Base-by-base conservation (phyloP, 768 basidiomycete species). In the Coprinopsis sp. region DNA sequence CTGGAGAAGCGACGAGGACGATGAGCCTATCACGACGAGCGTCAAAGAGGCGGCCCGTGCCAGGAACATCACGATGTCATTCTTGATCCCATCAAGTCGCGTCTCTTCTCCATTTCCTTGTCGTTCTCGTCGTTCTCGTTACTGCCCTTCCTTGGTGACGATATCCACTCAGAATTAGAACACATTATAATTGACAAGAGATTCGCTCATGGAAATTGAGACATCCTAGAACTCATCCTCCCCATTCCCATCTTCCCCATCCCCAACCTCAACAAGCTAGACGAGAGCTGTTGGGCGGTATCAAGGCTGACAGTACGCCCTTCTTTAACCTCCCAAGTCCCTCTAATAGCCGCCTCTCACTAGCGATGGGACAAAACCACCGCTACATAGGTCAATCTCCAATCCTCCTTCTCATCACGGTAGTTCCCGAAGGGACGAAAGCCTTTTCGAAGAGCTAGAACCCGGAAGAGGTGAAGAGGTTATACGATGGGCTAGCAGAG, bases 321-420 rank as follows among this genome's bases (percentile, higher is more conserved):
- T 37, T 47, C 24, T 37, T 16, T n/a, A n/a, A 51, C 19, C 46
- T 21, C 22, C 13, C 16, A 13, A 40, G n/a, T n/a, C n/a, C n/a
- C n/a, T 25, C n/a, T 37, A 12, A n/a, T 3, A 27, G 41, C 22
- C 30, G 31, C n/a, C 11, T 22, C 16, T 30, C 16, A 22, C 22
- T 46, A 93, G 91, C 92, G 57, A 96, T 95, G 93, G 82, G 81
- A 1, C 88, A 92, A 0, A 95, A 90, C 64, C 89, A 81, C 67
- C 73, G 68, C 47, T 65, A 69, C 11, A 71, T 87, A 44, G 77
- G 2, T 68, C 80, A 7, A 62, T 78, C 0, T 66, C 69, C 13
- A 68, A 74, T 4, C 62, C 43, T 13, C 33, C 43, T 14, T 31
- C 43, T 24, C 43, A 11, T 11, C 28, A 19, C 24, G 18, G 10